These are phyloP conservation scores for Botrytis medusae DNA, from an alignment of 2,329 filamentous ascomycete genomes.

Conservation along the genomic window DNA sequence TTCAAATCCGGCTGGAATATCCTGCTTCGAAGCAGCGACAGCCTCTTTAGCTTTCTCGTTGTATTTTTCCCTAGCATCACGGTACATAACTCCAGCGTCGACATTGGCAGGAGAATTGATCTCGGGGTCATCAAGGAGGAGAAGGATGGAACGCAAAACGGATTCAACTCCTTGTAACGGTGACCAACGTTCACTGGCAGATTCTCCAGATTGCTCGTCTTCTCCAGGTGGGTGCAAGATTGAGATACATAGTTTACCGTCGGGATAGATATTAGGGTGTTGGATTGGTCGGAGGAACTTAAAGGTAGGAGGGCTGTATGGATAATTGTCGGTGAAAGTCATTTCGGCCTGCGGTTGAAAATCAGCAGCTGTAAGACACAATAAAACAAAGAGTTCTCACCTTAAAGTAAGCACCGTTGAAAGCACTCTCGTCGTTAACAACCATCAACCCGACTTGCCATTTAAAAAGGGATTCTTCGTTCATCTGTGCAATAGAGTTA, in stretches of 20 bases:
- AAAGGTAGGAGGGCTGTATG: slow-evolving; percentile 85
- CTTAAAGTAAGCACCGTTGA: slow-evolving; percentile 90
- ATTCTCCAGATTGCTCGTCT: slow-evolving; percentile 87
- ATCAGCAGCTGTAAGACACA: slow-evolving; percentile 11
- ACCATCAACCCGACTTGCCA: slow-evolving; percentile 91
- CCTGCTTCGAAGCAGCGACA: slow-evolving; percentile 70
- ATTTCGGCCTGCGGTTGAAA: slow-evolving; percentile 65
- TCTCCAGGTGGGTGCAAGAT: slow-evolving; percentile 93
- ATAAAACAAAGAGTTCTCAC: slow-evolving; percentile 40
- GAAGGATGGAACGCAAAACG: slow-evolving; percentile 86
- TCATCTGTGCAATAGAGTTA: slow-evolving; percentile 46
- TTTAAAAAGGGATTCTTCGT: slow-evolving; percentile 76
- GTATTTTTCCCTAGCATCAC: slow-evolving; percentile 70
- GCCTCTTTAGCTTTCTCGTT: slow-evolving; percentile 66
- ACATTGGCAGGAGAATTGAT: slow-evolving; percentile 93
- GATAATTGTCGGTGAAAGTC: slow-evolving; percentile 85
- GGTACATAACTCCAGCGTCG: slow-evolving; percentile 83
- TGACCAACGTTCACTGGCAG: slow-evolving; percentile 89
- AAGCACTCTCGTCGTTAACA: slow-evolving; percentile 86
- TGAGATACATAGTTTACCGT: slow-evolving; percentile 92
- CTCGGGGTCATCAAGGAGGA: slow-evolving; percentile 90
- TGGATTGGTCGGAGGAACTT: slow-evolving; percentile 77
- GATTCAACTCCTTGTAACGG: slow-evolving; percentile 93
- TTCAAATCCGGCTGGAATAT: slow-evolving; percentile 75
- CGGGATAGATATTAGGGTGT: slow-evolving; percentile 91